Evolutionary conservation across 2,329 filamentous ascomycete species (phyloP).

Genomic region (Eutypa lata): DNA sequence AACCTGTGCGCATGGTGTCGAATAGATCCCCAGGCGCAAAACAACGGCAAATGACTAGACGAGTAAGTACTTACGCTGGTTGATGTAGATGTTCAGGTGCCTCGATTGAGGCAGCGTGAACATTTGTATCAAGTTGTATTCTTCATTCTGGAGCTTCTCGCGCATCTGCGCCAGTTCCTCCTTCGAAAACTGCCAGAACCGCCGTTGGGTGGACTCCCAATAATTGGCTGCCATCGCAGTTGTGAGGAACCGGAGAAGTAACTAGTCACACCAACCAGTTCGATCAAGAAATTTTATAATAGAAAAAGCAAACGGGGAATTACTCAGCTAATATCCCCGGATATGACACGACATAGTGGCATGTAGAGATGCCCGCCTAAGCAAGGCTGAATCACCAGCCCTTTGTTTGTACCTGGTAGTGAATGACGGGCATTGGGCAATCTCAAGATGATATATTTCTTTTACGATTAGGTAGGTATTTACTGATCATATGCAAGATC

Average conservation of each 20-base stretch:
- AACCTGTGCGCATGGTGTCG: background rate
- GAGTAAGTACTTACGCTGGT: constrained; percentile 64
- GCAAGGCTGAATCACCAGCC: background rate
- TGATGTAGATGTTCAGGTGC: constrained; percentile 87
- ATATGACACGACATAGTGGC: background rate
- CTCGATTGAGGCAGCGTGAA: constrained; percentile 80
- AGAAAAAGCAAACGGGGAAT: background rate
- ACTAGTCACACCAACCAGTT: no score
- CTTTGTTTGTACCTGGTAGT: background rate
- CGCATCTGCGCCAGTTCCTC: constrained; percentile 74
- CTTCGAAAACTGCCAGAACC: constrained; percentile 86
- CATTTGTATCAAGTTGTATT: constrained; percentile 70
- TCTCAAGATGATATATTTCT: no score
- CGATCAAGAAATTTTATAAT: no score
- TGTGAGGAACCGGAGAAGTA: background rate
- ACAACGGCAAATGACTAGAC: no score
- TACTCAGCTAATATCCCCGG: background rate
- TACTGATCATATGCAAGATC: background rate
- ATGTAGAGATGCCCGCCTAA: background rate
- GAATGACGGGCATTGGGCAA: no score
- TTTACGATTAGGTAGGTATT: no score
- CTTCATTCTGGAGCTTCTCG: constrained; percentile 72
- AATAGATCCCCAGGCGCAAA: background rate
- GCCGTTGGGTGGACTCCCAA: constrained; percentile 91
- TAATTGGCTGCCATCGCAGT: constrained; percentile 83